Base-by-base conservation (phyloP, 2,329 filamentous ascomycete species). In the Penicillium paneum region DNA sequence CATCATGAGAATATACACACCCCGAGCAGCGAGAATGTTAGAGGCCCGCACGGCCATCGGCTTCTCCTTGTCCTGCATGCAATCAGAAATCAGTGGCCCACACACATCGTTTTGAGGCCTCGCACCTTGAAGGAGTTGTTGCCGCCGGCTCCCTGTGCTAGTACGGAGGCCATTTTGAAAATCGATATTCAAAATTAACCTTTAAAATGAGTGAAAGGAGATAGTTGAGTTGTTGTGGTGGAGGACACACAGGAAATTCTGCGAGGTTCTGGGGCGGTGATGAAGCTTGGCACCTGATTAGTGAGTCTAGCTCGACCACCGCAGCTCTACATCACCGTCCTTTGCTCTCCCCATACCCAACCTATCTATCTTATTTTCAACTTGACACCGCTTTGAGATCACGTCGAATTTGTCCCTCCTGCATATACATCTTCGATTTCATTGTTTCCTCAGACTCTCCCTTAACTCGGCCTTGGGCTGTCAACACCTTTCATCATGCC, bases 11-110 rank as follows among this genome's bases (percentile, higher is more conserved):
- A 35, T 35, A 55, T 53, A 49, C 78, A 66, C 82, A 93, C 91
- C 91, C 90, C 93, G 86, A 67, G 94, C 94, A 67, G 94, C 94
- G 71, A 96, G 89, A 76, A 99, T 97, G 79, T 99, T 99, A 71
- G 90, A 90, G 62, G 90, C 92, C 67, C 94, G 89, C 63, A 99
- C 94, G 64, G 94, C 94, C 81, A 94, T 88, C 65, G 94, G 94
- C 90, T 99, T 99, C 81, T 97, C 94, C 85, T 97, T 99, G 74
- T 86, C 84, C 82, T 85, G 67, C 53, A 64, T 60, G 61, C 60
- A 60, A 70, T 82, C 67, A 81, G 73, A 70, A 64, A 60, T 62
- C 55, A 53, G 19, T 40, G 59, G 59, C 47, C 59, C 66, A 67
- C 68, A 68, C 61, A 63, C 36, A 64, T 55, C 55, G 57, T 60